Conservation (phyloP, 2,329 filamentous ascomycete genomes). For the Fusarium redolens region DNA sequence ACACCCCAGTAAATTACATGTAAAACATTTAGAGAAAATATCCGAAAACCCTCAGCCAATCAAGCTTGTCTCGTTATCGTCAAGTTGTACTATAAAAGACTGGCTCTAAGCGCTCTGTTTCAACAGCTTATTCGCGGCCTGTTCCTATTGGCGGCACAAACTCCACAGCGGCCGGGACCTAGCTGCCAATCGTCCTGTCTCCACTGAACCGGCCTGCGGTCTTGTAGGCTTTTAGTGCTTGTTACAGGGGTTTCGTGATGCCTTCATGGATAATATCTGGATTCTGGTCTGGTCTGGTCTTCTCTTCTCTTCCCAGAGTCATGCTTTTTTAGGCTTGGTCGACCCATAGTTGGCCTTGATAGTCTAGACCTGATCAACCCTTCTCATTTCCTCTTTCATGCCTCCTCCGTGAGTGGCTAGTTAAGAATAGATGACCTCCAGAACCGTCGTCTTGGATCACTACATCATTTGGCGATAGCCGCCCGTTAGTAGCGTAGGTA, state of each 20-base stretch:
- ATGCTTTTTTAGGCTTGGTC: constrained; percentile 17
- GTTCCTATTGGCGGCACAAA: constrained; percentile 32
- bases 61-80: constrained; percentile 13
- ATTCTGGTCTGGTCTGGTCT: neutral
- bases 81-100: constrained; percentile 6
- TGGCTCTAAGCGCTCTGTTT: constrained; percentile 44
- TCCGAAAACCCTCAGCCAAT: constrained; percentile 22
- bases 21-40: constrained; percentile 21
- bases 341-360: constrained; percentile 16
- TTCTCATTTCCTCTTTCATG: constrained; percentile 27
- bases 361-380: constrained; percentile 35
- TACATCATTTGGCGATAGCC: constrained; percentile 21
- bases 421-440: constrained; percentile 30
- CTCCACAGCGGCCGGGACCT: constrained; percentile 32
- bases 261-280: constrained; percentile 11
- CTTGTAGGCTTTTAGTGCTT: constrained; percentile 18
- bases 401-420: constrained; percentile 6
- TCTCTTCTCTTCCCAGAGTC: neutral
- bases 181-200: constrained; percentile 35
- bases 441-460: constrained; percentile 15
- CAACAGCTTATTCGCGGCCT: constrained; percentile 32
- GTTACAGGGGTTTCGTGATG: constrained; percentile 22
- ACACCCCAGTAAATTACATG: constrained; percentile 4
- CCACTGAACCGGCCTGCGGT: constrained; percentile 40
- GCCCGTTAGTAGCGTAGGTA: constrained; percentile 11